Percentiles rank a stretch among this genome's conserved stretches.
These are phyloP conservation scores for Trichoderma sp. DNA, from an alignment of 2,329 filamentous ascomycete genomes.

Conservation along the genomic window DNA sequence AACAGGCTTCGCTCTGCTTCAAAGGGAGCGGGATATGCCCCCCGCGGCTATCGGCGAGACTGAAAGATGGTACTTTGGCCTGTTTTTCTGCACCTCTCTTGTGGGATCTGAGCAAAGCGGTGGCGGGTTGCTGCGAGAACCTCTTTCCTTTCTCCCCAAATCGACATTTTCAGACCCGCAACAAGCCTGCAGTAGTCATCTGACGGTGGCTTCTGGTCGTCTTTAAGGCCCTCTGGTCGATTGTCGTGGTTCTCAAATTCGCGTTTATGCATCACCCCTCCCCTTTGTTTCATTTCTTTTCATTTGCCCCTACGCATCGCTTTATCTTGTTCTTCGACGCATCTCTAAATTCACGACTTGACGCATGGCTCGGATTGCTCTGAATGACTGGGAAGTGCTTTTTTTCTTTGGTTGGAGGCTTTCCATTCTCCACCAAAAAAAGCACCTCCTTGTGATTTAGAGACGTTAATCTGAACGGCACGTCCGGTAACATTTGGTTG, in stretches of 20 bases:
- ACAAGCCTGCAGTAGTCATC: not conserved
- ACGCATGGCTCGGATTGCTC: conserved; percentile 40
- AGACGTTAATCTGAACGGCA: conserved; percentile 38
- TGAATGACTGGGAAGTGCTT: conserved; percentile 21
- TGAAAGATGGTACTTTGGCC: conserved; percentile 29
- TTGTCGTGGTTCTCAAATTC: conserved; percentile 23
- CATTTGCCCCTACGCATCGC: conserved; percentile 33
- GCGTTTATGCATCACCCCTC: conserved; percentile 26
- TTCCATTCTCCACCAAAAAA: conserved; percentile 5
- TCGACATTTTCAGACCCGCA: conserved; percentile 28
- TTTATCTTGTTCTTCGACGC: conserved; percentile 44
- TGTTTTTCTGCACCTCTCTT: conserved; percentile 18
- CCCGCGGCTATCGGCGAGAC: conserved; percentile 38
- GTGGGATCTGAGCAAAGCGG: conserved; percentile 17
- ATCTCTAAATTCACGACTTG: conserved; percentile 35
- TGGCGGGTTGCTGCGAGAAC: conserved; percentile 21
- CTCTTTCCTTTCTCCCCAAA: conserved; percentile 17
- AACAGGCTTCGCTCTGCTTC: conserved; percentile 83
- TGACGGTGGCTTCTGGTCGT: not conserved
- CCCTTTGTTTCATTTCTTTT: conserved; percentile 22
- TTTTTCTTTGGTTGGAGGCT: not conserved
- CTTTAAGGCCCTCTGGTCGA: not conserved
- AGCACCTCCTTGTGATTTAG: conserved; percentile 21
- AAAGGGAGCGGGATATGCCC: conserved; percentile 57
- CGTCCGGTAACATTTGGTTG: conserved; percentile 35